Evolutionary conservation across 2,329 filamentous ascomycete species (phyloP).

Genomic region (Trichoderma pleuroti): DNA sequence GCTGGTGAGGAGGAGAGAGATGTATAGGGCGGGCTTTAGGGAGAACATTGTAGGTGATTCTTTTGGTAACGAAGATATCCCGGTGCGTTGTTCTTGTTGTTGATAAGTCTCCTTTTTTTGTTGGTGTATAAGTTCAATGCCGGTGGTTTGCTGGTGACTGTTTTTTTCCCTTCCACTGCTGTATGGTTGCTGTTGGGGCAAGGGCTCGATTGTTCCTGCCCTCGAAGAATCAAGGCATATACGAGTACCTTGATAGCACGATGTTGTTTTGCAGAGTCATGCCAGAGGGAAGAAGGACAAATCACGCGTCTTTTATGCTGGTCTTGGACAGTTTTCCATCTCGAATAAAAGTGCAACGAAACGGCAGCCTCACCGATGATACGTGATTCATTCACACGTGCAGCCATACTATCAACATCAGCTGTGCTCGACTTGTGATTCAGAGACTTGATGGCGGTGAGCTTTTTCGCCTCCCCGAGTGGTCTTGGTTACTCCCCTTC

Average conservation of each 20-base stretch:
- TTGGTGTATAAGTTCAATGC: not conserved
- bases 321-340: not conserved
- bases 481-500: not conserved
- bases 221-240: not conserved
- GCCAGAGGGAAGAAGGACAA: not conserved
- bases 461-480: not conserved
- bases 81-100: not conserved
- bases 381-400: not conserved
- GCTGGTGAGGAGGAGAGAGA: conserved; percentile 12
- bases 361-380: not conserved
- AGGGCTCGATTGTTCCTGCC: not conserved
- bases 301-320: not conserved
- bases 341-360: not conserved
- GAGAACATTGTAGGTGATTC: not conserved
- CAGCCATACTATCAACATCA: not conserved
- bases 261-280: not conserved
- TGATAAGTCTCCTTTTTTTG: not conserved
- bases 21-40: not conserved
- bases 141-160: not conserved
- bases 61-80: not conserved
- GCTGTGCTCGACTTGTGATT: not conserved
- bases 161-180: not conserved
- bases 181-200: not conserved
- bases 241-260: not conserved
- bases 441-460: not conserved